Evolutionary conservation across 805 yeast genomes (phyloP).

Genomic region (Tetrapisispora iriomotensis): DNA sequence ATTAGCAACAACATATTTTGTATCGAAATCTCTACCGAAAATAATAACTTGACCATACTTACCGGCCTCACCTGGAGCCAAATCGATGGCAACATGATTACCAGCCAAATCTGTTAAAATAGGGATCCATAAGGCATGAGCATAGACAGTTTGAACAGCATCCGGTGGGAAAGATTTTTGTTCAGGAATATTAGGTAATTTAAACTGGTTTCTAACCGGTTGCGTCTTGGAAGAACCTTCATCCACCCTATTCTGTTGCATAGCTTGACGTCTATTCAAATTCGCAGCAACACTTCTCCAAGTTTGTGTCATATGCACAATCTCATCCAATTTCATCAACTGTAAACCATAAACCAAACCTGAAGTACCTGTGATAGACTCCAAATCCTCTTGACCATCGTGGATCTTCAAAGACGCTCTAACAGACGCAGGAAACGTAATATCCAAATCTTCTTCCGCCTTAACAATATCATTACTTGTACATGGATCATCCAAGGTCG

Average conservation of each 20-base stretch:
- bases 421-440: slow-evolving; percentile 71
- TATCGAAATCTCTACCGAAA: slow-evolving; percentile 90
- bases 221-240: slow-evolving; percentile 6
- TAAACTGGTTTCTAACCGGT: slow-evolving; percentile 26
- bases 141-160: slow-evolving; percentile 62
- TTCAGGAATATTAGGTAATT: slow-evolving; percentile 35
- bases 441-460: slow-evolving; percentile 71
- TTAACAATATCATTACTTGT: slow-evolving; percentile 71
- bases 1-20: slow-evolving; percentile 75
- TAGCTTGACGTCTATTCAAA: slow-evolving; percentile 23
- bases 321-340: slow-evolving; percentile 69
- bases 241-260: slow-evolving; percentile 15
- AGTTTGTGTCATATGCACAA: slow-evolving; percentile 67
- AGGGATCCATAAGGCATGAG: slow-evolving; percentile 91
- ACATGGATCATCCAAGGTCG: slow-evolving; percentile 68
- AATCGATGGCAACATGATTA: slow-evolving; percentile 83
- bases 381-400: slow-evolving; percentile 83
- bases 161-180: slow-evolving; percentile 73
- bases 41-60: slow-evolving; percentile 84
- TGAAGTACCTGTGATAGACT: slow-evolving; percentile 53
- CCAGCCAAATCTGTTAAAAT: slow-evolving; percentile 81
- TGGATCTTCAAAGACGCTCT: slow-evolving; percentile 70
- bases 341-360: slow-evolving; percentile 77
- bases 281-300: slow-evolving; percentile 70
- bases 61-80: slow-evolving; percentile 72